These are phyloP conservation scores for Nakazawaea sp. DNA, from an alignment of 805 yeast genomes.

Conservation along the genomic window DNA sequence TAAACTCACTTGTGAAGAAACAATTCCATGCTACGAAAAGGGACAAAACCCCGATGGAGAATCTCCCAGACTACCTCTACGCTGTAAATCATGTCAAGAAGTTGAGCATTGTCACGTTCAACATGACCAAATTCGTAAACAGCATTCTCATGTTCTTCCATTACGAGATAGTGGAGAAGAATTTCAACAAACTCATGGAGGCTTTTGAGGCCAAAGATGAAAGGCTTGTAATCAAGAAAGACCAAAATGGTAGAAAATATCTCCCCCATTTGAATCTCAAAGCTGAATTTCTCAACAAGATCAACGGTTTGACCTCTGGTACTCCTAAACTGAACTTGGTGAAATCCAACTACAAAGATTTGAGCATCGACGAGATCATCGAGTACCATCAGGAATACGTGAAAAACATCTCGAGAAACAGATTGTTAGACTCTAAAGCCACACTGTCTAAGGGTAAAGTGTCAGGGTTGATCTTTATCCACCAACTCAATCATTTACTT, in stretches of 20 bases:
- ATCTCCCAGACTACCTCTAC: slow-evolving; percentile 16
- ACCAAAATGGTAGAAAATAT: slow-evolving; percentile 1
- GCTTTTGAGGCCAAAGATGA: slow-evolving; percentile 13
- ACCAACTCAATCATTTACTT: slow-evolving; percentile 31
- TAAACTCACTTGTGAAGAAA: slow-evolving; percentile 13
- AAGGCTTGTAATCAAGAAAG: slow-evolving; percentile 10
- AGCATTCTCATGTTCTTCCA: slow-evolving; percentile 33
- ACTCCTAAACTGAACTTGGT: slow-evolving; percentile 1
- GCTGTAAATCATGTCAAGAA: slow-evolving; percentile 20
- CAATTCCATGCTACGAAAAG: slow-evolving; percentile 8
- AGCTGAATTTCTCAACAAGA: slow-evolving; percentile 14
- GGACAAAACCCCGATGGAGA: slow-evolving; percentile 12
- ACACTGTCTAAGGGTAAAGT: slow-evolving; percentile 23
- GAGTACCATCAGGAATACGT: slow-evolving; percentile 26
- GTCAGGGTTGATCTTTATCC: slow-evolving; percentile 33
- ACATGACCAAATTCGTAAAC: slow-evolving; percentile 34
- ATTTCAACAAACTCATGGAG: slow-evolving; percentile 21
- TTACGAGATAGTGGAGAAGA: slow-evolving; percentile 39
- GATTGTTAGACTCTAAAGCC: slow-evolving; percentile 23
- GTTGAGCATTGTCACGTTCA: slow-evolving; percentile 30
- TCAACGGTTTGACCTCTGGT: slow-evolving; percentile 10
- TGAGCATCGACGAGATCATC: slow-evolving; percentile 45
- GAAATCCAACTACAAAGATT: slow-evolving; percentile 19
- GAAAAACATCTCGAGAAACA: slow-evolving; percentile 27
- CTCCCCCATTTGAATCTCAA: slow-evolving; percentile 21